A percentile compares a stretch with the other conserved stretches of the same genome.
Evolutionary conservation across 768 basidiomycete genomes (phyloP).

Genomic region (Mycena albidolilacea): DNA sequence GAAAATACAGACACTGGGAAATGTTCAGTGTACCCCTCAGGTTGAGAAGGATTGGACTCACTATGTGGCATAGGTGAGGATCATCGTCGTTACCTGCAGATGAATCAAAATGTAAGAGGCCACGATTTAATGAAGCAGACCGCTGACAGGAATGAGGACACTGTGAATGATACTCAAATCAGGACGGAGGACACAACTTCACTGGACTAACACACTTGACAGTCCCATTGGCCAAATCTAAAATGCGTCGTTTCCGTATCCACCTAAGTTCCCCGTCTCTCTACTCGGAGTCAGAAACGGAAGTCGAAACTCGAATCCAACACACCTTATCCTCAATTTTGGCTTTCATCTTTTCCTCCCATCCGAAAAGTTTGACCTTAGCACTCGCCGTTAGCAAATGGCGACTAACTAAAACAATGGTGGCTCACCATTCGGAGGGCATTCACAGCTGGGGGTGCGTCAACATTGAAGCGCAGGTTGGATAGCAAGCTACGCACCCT

Average conservation of each 20-base stretch:
- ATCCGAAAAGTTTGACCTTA: conserved; percentile 64
- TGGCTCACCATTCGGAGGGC: conserved; percentile 76
- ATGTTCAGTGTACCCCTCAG: conserved; percentile 47
- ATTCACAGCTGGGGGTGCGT: conserved; percentile 59
- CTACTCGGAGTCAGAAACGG: conserved; percentile 8
- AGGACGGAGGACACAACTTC: background rate
- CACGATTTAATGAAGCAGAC: background rate
- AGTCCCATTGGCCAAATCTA: conserved; percentile 54
- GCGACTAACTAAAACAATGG: background rate
- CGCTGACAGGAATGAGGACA: conserved; percentile 45
- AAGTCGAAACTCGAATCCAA: conserved; percentile 41
- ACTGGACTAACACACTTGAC: conserved; percentile 44
- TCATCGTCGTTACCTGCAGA: conserved; percentile 58
- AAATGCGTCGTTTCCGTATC: conserved; percentile 57
- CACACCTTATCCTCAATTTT: conserved; percentile 62
- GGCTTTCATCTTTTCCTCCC: conserved; percentile 71
- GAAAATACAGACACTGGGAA: conserved; percentile 6
- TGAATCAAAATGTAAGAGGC: background rate
- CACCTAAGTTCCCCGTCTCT: conserved; percentile 62
- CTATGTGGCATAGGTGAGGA: conserved; percentile 61
- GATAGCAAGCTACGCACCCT: conserved; percentile 58
- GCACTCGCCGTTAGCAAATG: conserved; percentile 35
- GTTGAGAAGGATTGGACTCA: background rate
- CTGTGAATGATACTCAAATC: conserved; percentile 42
- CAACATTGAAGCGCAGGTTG: background rate